Conservation (phyloP, 73 alveolate species). For the Paramecium octaurelia region DNA sequence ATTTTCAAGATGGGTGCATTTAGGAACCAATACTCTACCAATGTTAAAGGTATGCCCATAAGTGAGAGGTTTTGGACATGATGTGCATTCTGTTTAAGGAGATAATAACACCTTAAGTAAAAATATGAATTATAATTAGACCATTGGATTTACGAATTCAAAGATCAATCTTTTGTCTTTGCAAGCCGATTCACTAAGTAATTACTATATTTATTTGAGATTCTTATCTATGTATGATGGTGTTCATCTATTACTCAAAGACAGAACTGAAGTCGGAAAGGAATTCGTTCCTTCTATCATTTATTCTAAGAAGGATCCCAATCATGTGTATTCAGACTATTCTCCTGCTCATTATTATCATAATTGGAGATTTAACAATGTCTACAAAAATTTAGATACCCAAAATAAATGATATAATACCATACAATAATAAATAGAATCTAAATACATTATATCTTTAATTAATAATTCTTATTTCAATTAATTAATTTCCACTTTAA, state of each 20-base stretch:
- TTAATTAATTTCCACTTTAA: not conserved
- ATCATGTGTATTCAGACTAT: conserved; percentile 55
- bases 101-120: conserved; percentile 68
- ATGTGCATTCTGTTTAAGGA: conserved; percentile 64
- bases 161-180: conserved; percentile 38
- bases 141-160: conserved; percentile 82
- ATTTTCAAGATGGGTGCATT: conserved; percentile 84
- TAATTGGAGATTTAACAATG: conserved; percentile 62
- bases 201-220: conserved; percentile 40
- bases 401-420: not conserved
- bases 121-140: not conserved
- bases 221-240: conserved; percentile 80
- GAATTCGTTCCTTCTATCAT: conserved; percentile 42
- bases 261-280: conserved; percentile 82
- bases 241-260: conserved; percentile 72
- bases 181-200: conserved; percentile 59
- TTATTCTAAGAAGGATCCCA: conserved; percentile 52
- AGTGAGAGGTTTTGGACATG: conserved; percentile 77
- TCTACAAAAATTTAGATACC: conserved; percentile 21
- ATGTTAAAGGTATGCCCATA: conserved; percentile 82
- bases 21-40: conserved; percentile 83
- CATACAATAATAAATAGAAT: not conserved
- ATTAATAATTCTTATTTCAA: not conserved
- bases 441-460: not conserved
- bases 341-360: conserved; percentile 63